These are phyloP conservation scores for Orbilia blumenaviensis DNA, from an alignment of 2,329 filamentous ascomycete species.

Conservation along the genomic window DNA sequence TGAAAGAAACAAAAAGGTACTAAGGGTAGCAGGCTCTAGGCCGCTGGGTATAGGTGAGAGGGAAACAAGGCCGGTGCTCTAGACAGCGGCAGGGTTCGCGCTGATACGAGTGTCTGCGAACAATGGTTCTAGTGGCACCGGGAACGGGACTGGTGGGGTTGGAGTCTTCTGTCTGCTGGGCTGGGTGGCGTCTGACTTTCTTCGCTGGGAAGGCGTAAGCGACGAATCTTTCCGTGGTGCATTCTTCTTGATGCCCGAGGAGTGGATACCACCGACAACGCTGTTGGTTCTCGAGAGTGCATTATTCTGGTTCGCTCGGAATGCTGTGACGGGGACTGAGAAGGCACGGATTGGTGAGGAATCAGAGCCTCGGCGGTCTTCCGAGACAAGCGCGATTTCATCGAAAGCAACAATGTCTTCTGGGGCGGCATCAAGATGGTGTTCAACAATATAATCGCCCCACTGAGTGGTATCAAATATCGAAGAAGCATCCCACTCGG, in stretches of 20 bases:
- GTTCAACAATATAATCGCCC: conserved; percentile 46
- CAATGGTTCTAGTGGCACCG: conserved; percentile 42
- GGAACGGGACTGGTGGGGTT: conserved; percentile 24
- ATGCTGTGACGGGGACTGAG: conserved; percentile 48
- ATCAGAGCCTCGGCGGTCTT: conserved; percentile 20
- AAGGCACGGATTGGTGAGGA: conserved; percentile 47
- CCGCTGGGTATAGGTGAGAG: not conserved
- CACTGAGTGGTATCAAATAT: conserved; percentile 38
- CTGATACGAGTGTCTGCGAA: conserved; percentile 37
- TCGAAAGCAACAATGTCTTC: conserved; percentile 13
- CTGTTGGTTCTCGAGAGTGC: conserved; percentile 44
- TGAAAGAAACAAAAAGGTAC: conserved; percentile 1
- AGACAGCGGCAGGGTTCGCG: conserved; percentile 33
- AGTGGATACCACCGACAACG: conserved; percentile 35
- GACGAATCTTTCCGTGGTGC: conserved; percentile 50
- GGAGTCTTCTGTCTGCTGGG: conserved; percentile 28
- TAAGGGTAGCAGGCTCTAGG: not conserved
- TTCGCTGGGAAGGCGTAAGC: conserved; percentile 47
- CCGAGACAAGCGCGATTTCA: conserved; percentile 6
- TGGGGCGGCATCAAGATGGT: conserved; percentile 13
- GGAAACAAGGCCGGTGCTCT: not conserved
- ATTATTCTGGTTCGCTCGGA: conserved; percentile 50
- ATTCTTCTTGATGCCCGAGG: conserved; percentile 47
- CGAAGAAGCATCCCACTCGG: conserved; percentile 39
- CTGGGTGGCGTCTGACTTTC: conserved; percentile 49